phyloP scores from a whole-genome alignment of 2,329 filamentous ascomycete genomes.

The Teratosphaeria destructans region DNA sequence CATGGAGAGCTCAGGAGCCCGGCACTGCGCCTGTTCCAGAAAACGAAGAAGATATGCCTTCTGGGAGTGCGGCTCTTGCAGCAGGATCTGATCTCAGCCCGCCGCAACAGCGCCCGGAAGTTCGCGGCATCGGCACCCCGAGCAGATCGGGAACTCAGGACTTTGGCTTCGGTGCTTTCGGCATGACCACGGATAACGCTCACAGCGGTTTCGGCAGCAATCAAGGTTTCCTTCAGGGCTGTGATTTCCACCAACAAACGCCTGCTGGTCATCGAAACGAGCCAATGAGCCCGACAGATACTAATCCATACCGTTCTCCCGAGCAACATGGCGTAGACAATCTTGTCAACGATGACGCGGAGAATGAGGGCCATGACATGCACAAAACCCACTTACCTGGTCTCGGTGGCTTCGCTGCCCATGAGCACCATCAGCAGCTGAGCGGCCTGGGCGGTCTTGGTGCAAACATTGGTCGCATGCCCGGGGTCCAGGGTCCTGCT shows the following conservation, averaged over 20 bases:
- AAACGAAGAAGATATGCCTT: conserved; percentile 57
- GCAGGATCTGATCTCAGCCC: conserved; percentile 54
- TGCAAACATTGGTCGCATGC: conserved; percentile 26
- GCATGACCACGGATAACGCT: conserved; percentile 45
- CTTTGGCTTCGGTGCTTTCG: conserved; percentile 49
- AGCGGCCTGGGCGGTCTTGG: conserved; percentile 25
- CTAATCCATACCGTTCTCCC: conserved; percentile 92
- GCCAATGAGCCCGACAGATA: conserved; percentile 82
- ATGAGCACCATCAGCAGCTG: conserved; percentile 15
- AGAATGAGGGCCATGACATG: conserved; percentile 19
- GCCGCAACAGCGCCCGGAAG: conserved; percentile 28
- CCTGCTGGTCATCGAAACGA: conserved; percentile 42
- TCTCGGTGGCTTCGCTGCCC: conserved; percentile 19
- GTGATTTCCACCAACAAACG: conserved; percentile 42
- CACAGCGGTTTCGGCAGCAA: conserved; percentile 13
- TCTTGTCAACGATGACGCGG: conserved; percentile 36
- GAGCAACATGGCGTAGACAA: conserved; percentile 58
- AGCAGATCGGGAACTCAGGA: conserved; percentile 43
- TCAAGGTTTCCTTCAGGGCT: conserved; percentile 27
- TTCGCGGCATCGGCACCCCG: conserved; percentile 33
- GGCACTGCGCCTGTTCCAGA: conserved; percentile 37
- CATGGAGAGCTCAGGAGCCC: conserved; percentile 31
- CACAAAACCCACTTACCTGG: conserved; percentile 20
- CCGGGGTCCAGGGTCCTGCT: conserved; percentile 43
- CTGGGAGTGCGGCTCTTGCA: conserved; percentile 62